Conservation (phyloP, 2,329 filamentous ascomycete species). For the Ustulina deusta region DNA sequence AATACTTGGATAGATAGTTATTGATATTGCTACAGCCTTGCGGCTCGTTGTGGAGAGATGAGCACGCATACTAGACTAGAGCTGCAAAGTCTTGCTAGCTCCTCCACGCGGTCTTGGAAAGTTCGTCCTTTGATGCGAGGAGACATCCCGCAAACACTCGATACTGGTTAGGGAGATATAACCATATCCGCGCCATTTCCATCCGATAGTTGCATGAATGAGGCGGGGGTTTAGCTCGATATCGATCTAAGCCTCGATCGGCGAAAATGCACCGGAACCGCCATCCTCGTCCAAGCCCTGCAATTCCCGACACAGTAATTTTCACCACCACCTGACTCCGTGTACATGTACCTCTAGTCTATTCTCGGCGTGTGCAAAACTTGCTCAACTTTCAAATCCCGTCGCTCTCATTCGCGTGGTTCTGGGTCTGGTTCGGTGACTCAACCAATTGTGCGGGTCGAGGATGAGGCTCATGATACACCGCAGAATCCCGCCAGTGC, state of each 20-base stretch:
- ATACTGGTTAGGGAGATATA: slow-evolving; percentile 6
- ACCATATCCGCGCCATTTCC: not conserved
- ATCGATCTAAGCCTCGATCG: not conserved
- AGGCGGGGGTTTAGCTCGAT: not conserved
- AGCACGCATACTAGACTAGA: no score
- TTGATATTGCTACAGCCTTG: slow-evolving; percentile 17
- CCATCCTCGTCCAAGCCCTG: slow-evolving; percentile 23
- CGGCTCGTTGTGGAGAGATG: slow-evolving; percentile 3
- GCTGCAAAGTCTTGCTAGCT: not conserved
- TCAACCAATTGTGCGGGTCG: slow-evolving; percentile 25
- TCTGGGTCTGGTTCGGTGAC: slow-evolving; percentile 20
- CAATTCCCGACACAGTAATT: slow-evolving; percentile 33
- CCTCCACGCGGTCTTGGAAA: not conserved
- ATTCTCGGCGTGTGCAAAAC: slow-evolving; percentile 3
- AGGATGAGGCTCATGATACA: slow-evolving; percentile 21
- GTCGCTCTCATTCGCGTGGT: slow-evolving; percentile 19
- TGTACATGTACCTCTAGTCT: not conserved
- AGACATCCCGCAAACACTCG: not conserved
- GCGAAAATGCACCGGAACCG: slow-evolving; percentile 38
- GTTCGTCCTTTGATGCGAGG: not conserved
- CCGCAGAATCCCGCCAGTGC: slow-evolving; percentile 20
- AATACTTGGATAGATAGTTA: not conserved
- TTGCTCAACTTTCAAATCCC: slow-evolving; percentile 36
- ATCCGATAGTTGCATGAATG: not conserved
- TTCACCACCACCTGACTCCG: slow-evolving; percentile 32